Percentiles rank a stretch among this genome's conserved stretches.
These are phyloP conservation scores for Dichomitus squalens DNA, from an alignment of 1,284 basidiomycete species.

Conservation along the genomic window DNA sequence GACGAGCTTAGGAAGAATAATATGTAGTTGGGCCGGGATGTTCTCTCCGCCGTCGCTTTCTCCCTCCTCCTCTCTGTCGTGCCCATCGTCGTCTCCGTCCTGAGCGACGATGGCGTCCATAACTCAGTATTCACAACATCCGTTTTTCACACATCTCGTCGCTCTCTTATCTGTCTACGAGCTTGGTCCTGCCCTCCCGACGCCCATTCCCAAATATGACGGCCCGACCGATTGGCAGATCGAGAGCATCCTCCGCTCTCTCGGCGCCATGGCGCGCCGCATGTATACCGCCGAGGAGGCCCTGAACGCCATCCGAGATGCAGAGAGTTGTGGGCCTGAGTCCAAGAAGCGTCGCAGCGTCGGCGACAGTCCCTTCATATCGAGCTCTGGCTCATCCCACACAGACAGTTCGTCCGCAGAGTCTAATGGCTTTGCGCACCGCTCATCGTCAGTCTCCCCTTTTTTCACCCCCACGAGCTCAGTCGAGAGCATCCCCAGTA, in stretches of 20 bases:
- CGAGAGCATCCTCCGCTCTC: slow-evolving; percentile 58
- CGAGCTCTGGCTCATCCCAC: slow-evolving; percentile 26
- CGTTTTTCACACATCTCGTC: slow-evolving; percentile 42
- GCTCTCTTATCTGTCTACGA: slow-evolving; percentile 44
- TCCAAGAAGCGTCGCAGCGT: slow-evolving; percentile 53
- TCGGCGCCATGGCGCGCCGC: slow-evolving; percentile 55
- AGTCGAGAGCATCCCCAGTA: slow-evolving; percentile 44
- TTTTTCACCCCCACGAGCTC: slow-evolving; percentile 38
- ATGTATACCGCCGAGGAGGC: slow-evolving; percentile 65
- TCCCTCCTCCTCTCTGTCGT: slow-evolving; percentile 11
- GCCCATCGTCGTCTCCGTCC: slow-evolving; percentile 16
- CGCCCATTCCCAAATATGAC: slow-evolving; percentile 62
- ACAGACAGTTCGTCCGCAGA: slow-evolving; percentile 24
- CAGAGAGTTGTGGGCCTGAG: slow-evolving; percentile 44
- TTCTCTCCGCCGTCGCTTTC: slow-evolving; percentile 7
- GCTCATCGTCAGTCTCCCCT: slow-evolving; percentile 26
- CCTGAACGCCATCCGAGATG: slow-evolving; percentile 40
- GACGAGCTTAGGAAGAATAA: slow-evolving; percentile 9
- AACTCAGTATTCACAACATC: slow-evolving; percentile 29
- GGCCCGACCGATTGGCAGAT: slow-evolving; percentile 68
- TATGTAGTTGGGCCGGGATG: slow-evolving; percentile 10
- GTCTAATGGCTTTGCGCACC: slow-evolving; percentile 26
- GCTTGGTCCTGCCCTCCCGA: slow-evolving; percentile 40
- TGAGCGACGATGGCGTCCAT: slow-evolving; percentile 30
- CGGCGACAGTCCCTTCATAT: slow-evolving; percentile 40